A percentile compares a stretch with the other conserved stretches of the same genome.
These are phyloP conservation scores for Russula brevipes DNA, from an alignment of 768 basidiomycete genomes.

Conservation along the genomic window DNA sequence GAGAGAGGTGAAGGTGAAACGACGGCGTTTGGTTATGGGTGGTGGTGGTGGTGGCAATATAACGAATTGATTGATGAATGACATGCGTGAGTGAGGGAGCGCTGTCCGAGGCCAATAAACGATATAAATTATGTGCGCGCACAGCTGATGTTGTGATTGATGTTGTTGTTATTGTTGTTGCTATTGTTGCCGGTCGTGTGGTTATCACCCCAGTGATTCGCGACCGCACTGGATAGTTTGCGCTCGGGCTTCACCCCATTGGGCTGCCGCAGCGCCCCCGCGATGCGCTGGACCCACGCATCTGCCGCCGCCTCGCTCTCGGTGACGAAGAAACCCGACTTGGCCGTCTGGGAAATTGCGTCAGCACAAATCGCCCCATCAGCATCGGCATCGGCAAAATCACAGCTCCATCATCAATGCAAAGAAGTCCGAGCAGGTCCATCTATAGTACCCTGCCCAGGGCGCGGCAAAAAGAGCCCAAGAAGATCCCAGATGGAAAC, in stretches of 20 bases:
- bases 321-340: slow-evolving; percentile 24
- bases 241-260: slow-evolving; percentile 8
- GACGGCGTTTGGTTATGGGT: background rate
- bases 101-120: background rate
- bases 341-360: slow-evolving; percentile 12
- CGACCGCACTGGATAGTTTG: background rate
- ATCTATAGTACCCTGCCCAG: too few relatives aligned
- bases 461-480: too few relatives aligned
- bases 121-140: slow-evolving; percentile 22
- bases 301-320: slow-evolving; percentile 17
- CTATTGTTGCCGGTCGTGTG: background rate
- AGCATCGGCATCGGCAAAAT: too few relatives aligned
- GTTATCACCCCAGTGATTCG: background rate
- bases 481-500: too few relatives aligned
- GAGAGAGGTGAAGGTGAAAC: background rate
- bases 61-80: too few relatives aligned
- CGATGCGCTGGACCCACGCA: slow-evolving; percentile 21
- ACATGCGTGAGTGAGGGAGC: background rate
- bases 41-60: too few relatives aligned
- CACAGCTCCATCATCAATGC: background rate
- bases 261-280: slow-evolving; percentile 14
- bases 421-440: background rate
- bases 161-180: background rate
- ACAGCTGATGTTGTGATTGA: slow-evolving; percentile 14
- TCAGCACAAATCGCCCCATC: background rate